Base-by-base conservation (phyloP, 164 flowering plant genomes). In the Magnolia kwangsiensis region DNA sequence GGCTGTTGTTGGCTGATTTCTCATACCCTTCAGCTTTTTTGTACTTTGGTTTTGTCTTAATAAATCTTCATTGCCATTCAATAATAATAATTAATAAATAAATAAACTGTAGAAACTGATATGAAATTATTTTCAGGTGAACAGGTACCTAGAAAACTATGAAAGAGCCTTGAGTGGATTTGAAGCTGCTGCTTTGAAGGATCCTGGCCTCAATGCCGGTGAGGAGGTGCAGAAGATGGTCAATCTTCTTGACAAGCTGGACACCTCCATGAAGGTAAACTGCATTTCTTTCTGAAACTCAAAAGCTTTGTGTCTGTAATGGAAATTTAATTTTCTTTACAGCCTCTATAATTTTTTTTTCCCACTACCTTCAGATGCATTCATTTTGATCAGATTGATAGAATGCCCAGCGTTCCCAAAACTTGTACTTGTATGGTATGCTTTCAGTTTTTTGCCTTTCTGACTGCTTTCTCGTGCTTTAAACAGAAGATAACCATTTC, bases 111-210 rank as follows among this genome's bases (percentile, higher is more conserved):
- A 37, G 4, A 37, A 37, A 37, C 45, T 37, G 45, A 49, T 75
- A 4, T 59, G 37, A 49, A 71, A 7, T 37, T 66, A 8, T 63
- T 68, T 69, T 72, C 83, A 95, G 98, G 97, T 89, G 55, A 89
- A 92, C 84, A 88, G 86, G 81, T 95, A 90, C 79, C 81, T 93
- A 18, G 97, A 95, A 78, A 90, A 95, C 82, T 95, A 95, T 82
- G 95, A 92, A 80, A 88, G 93, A 79, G 97, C 98, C 50, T 95
- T 95, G 63, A 87, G 82, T 82, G 97, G 98, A 77, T 95, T 93
- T 86, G 95, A 93, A 86, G 94, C 97, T 81, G 97, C 98, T 78
- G 89, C 92, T 72, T 77, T 80, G 76, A 93, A 82, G 86, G 97
- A 95, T 86, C 97, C 98, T 79, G 87, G 93, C 77, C 91, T 95